Evolutionary conservation across 306 rosid species (phyloP), one percentile per base, ranked within the genome.

Genomic region (Ammopiptanthus mongolicus): DNA sequence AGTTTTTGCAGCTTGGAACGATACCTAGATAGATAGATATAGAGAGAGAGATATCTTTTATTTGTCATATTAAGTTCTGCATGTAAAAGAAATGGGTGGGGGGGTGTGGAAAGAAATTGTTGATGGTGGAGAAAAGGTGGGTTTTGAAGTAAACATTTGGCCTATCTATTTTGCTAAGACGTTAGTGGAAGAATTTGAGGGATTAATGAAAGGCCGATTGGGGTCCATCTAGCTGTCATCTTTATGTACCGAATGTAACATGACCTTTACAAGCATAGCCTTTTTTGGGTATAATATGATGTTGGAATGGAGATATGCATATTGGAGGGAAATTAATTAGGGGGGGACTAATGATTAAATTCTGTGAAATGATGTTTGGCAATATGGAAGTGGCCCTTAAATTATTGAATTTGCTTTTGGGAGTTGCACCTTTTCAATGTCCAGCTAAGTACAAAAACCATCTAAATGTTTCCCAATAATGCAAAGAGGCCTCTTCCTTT

Each of bases 1-100:
- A 19, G 83, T 88, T 56, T 94, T 91, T 84, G 96, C 97, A 68
- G 91, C 96, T 47, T 90, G 99, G 99, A 90, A 77, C 23, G 97
- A 93, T 48, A 71, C 88, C 78, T 89, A 80, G 77, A 65, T 88
- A n/a, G n/a, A n/a, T n/a, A n/a, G n/a, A n/a, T n/a, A n/a, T n/a
- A 80, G 77, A 62, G 13, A 42, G 21, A 68, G 31, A 19, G 0
- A 25, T 57, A 15, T 2, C 3, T n/a, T 53, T 41, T 21, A 37
- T 47, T 65, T 52, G 34, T 71, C 34, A 64, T 75, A 41, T 73
- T 15, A 57, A 74, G n/a, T 84, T 82, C 72, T 81, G 86, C 87
- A 83, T 87, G 88, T 44, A 50, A 71, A 13, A 66, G 71, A 2
- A 22, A 6, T 2, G 17, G 17, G 13, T 25, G 48, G 51, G 2